Conservation (phyloP, 2,329 filamentous ascomycete species). For the Ophiostoma novo-ulmi region DNA sequence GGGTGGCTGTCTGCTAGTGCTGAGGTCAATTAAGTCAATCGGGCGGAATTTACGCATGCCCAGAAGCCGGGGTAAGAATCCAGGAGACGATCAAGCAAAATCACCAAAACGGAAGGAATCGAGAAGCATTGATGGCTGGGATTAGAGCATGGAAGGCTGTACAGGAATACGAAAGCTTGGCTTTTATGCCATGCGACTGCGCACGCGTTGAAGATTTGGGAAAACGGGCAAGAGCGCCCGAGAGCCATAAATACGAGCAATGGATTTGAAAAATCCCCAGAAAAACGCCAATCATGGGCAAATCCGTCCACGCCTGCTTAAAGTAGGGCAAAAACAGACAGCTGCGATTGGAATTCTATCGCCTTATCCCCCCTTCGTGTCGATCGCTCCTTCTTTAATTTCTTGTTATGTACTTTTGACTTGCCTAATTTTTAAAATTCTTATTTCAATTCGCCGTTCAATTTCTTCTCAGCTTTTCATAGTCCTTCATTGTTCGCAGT, state of each 20-base stretch:
- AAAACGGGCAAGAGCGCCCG: not conserved
- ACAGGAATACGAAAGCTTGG: not conserved
- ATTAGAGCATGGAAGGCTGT: not conserved
- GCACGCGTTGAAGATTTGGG: not conserved
- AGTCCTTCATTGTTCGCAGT: not conserved
- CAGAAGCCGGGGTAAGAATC: not conserved
- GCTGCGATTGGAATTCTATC: not conserved
- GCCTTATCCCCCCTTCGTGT: not conserved
- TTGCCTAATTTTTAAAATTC: not conserved
- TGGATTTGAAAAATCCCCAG: not conserved
- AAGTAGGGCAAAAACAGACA: not conserved
- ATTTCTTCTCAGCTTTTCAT: not conserved
- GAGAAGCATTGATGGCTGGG: not conserved
- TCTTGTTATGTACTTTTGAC: not conserved
- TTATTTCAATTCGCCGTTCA: not conserved
- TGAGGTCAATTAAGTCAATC: not conserved
- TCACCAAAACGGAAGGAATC: not conserved
- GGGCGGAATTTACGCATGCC: not conserved
- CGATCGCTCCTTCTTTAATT: not conserved
- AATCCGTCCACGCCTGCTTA: not conserved
- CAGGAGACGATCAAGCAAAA: not conserved
- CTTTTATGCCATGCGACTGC: not conserved
- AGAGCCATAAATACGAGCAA: not conserved
- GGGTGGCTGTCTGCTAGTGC: not conserved
- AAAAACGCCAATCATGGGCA: not conserved